Evolutionary conservation across 1,284 basidiomycete species (phyloP).

Genomic region (Microstroma glucosiphilum): DNA sequence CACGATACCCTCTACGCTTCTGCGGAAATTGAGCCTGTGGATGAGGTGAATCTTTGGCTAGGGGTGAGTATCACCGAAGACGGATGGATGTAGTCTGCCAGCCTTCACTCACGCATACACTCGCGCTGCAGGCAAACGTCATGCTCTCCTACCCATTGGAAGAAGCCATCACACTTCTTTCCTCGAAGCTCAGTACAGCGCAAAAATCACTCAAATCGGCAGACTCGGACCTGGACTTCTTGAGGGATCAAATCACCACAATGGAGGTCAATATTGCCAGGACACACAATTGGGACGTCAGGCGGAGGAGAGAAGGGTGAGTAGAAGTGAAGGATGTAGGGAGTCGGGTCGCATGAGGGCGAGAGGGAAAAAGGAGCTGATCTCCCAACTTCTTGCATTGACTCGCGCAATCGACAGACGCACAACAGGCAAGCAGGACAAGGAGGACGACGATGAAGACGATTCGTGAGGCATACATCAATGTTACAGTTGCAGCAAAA

Average conservation of each 20-base stretch:
- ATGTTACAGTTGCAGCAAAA: no score
- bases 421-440: no score
- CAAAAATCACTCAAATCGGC: slow-evolving; percentile 65
- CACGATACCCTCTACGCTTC: slow-evolving; percentile 93
- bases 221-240: slow-evolving; percentile 82
- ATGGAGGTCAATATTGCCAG: slow-evolving; percentile 98
- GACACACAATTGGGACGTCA: slow-evolving; percentile 94
- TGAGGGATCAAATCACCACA: slow-evolving; percentile 89
- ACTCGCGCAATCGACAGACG: no score
- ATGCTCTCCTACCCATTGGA: slow-evolving; percentile 91
- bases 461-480: no score
- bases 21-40: slow-evolving; percentile 76
- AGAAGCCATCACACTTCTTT: slow-evolving; percentile 70
- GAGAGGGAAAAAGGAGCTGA: no score
- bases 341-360: no score
- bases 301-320: slow-evolving; percentile 62
- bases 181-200: slow-evolving; percentile 71
- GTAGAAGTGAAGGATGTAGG: not conserved
- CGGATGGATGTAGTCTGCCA: not conserved
- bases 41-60: slow-evolving; percentile 89
- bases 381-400: no score
- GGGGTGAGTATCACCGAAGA: slow-evolving; percentile 62
- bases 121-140: slow-evolving; percentile 57
- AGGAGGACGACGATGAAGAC: no score
- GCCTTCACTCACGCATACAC: not conserved